Evolutionary conservation across 495 filamentous ascomycete genomes (phyloP).

Genomic region (Copromyces sp.): DNA sequence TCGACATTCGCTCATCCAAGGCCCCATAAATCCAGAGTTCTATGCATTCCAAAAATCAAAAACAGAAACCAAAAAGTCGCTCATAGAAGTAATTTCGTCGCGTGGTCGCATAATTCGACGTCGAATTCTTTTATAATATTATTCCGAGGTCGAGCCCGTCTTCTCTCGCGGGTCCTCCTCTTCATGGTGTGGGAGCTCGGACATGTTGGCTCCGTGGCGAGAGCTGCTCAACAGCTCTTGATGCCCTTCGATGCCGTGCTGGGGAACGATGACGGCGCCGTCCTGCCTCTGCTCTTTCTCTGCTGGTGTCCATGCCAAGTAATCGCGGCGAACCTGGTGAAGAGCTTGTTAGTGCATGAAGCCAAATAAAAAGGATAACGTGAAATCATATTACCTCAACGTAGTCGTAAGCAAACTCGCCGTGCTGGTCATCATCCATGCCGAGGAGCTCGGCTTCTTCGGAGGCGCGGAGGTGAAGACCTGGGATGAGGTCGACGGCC

Average conservation of each 20-base stretch:
- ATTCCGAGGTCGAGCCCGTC: not conserved
- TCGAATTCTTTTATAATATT: not conserved
- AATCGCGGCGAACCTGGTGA: constrained; percentile 70
- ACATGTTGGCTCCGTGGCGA: constrained; percentile 1
- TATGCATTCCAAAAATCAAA: not conserved
- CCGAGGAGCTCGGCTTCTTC: constrained; percentile 96
- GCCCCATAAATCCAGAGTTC: not conserved
- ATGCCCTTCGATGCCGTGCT: constrained; percentile 77
- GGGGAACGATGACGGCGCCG: constrained; percentile 54
- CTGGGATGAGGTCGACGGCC: constrained; percentile 76
- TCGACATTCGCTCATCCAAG: not conserved
- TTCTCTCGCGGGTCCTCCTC: not conserved
- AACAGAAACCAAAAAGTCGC: not conserved
- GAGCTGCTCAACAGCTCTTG: constrained; percentile 19
- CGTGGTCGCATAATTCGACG: not conserved
- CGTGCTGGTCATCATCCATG: constrained; percentile 98
- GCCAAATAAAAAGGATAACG: not conserved
- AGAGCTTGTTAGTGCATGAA: not conserved
- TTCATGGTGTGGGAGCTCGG: not conserved
- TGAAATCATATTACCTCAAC: constrained; percentile 50
- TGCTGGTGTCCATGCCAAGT: constrained; percentile 92
- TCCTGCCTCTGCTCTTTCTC: constrained; percentile 59
- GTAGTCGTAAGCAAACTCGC: constrained; percentile 98
- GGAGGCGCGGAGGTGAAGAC: constrained; percentile 80
- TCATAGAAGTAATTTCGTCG: not conserved